Evolutionary conservation across 805 yeast species (phyloP), one percentile per base, ranked within the genome.

Genomic region (Nakazawaea holstii): DNA sequence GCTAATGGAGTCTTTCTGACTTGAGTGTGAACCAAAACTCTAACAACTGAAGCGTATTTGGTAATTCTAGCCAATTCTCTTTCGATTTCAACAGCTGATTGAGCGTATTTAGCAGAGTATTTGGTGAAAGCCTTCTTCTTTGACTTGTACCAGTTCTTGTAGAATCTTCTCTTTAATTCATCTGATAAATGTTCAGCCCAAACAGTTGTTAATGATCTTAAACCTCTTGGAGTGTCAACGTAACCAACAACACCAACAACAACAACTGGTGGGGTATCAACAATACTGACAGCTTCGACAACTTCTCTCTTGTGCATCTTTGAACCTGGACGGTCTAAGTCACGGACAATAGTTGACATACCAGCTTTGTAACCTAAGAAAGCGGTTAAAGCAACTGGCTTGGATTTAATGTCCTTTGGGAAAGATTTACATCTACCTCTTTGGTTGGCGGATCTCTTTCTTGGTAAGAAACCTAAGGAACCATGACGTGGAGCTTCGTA

Each of bases 401-500:
- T 92, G 61, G 96, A 73, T 80, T 87, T 84, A 76, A 88, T 95
- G 76, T 92, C 98, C 83, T 85, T 90, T 73, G 99, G 99, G 96
- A 92, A 94, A 56, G 99, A 80, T 89, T 90, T 92, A 72, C 91
- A 94, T 82, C 88, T 91, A 79, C 97, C 99, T 83, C 96, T 88
- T 80, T 89, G 94, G 72, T 86, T 80, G 76, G 95, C 84, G 72
- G 98, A 90, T 84, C 99, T 90, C 97, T 94, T 94, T 84, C 97
- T 90, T 86, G 99, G 99, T 68, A 86, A 82, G 96, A 90, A 94
- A 72, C 98, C 99, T 74, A 94, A 82, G 76, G 96, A 92, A 78
- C 99, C 99, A 91, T 94, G 98, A 83, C 99, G 90, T 83, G 99
- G 99, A 67, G 94, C 95, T 88, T 94, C 98, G 94, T 72, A 94